Evolutionary conservation across 192 early-diverging fungal species (phyloP), one percentile per base, ranked within the genome.

Genomic region (Dispira simplex): DNA sequence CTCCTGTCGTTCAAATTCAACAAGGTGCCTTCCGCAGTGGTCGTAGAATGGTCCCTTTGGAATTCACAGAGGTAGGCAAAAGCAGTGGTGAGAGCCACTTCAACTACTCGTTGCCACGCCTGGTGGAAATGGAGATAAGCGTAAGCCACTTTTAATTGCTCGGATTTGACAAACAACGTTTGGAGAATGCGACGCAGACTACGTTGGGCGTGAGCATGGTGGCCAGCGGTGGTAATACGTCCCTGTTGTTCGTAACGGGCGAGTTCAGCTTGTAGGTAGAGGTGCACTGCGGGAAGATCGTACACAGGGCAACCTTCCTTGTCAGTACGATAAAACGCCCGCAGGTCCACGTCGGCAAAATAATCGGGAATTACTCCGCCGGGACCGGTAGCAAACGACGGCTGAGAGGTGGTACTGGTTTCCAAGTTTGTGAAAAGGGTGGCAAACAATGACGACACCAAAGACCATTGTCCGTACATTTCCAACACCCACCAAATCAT

Each of bases 31-130:
- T 39, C 32, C 32, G 6, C 32, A 6, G 32, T 39, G 32, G 3
- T 39, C 32, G 32, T 39, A 39, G 32, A 39, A 4, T 39, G 32
- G 32, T 18, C 23, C 16, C 49, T 18, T 26, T 8, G 16, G 28
- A 58, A 32, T 18, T 45, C 12, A 25, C 59, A n/a, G 58, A 90
- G 64, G 18, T 84, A 64, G 57, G 80, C 76, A 74, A 88, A 87
- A 63, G 79, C 77, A 18, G 81, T 74, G 39, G 75, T 75, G 52
- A 96, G 39, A 0, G 83, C 79, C 14, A 90, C 77, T 54, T 92
- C 83, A 8, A 90, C 76, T 21, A 95, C 70, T 57, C 90, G 81
- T 64, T 82, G 77, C 95, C 95, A 98, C 0, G 87, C 83, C 46
- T 83, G 75, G 59, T 90, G 74, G 21, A 81, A 82, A 51, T 86